Evolutionary conservation across 2,329 filamentous ascomycete genomes (phyloP).

Genomic region (Allantophomopsis cytisporea): DNA sequence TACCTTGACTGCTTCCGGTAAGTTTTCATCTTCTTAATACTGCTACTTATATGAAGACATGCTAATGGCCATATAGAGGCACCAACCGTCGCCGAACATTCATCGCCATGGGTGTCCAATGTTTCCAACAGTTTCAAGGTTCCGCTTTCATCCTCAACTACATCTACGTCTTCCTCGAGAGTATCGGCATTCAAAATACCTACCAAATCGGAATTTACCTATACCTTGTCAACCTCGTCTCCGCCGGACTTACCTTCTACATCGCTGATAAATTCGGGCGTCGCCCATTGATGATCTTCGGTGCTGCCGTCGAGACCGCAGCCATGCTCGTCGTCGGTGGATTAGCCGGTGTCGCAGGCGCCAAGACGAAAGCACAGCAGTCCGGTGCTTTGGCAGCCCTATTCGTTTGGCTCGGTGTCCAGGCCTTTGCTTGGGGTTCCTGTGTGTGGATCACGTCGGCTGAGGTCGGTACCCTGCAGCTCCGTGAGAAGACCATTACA

Average conservation of each 20-base stretch:
- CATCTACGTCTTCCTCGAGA: neutral
- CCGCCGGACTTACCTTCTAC: conserved; percentile 5
- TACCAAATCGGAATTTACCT: conserved; percentile 7
- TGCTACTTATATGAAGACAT: neutral
- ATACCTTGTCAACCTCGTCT: conserved; percentile 5
- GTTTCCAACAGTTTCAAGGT: neutral
- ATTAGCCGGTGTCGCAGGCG: conserved; percentile 3
- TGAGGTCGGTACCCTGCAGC: conserved; percentile 13
- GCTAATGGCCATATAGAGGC: neutral
- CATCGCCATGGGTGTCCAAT: neutral
- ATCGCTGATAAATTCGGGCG: conserved; percentile 5
- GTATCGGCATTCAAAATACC: conserved; percentile 4
- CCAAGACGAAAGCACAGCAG: conserved; percentile 1
- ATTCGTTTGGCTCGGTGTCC: conserved; percentile 8
- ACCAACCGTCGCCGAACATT: neutral
- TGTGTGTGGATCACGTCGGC: conserved; percentile 16
- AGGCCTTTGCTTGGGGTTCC: conserved; percentile 7
- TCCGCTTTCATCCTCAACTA: neutral
- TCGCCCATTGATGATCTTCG: conserved; percentile 5
- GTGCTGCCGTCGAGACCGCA: conserved; percentile 2
- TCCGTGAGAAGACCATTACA: conserved; percentile 17
- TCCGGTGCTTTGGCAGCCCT: conserved; percentile 6
- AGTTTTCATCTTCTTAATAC: neutral
- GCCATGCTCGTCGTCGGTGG: conserved; percentile 5
- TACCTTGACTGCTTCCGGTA: neutral